Evolutionary conservation across 2,329 filamentous ascomycete species (phyloP), one percentile per base, ranked within the genome.

Genomic region (Juglanconis oblonga): DNA sequence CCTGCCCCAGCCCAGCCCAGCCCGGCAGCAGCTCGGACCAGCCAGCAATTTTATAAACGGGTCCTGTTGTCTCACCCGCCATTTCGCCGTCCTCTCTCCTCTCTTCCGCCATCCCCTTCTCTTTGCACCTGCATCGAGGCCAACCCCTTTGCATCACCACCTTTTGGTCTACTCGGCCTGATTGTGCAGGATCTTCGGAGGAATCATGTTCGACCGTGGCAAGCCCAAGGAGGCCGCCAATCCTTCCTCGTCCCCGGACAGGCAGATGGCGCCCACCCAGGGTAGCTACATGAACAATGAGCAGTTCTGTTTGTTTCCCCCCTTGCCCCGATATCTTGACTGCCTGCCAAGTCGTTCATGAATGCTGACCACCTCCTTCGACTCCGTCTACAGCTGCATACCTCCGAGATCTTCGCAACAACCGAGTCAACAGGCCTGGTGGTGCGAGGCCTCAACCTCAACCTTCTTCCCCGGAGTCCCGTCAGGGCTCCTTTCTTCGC

Each of bases 401-500:
- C 72, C 82, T 92, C 40, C 80, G 87, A 66, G 85, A 87, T 66
- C 82, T 94, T 40, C 87, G 90, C 66, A 85, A 82, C 66, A 89
- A 84, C 73, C 86, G 87, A 55, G 79, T 86, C 58, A 79, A 82
- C 40, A 83, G 90, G 58, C 90, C 90, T 8, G 88, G 85, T 59
- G 89, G 90, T 63, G 88, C 89, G 53, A 81, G 90, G 65, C 89
- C 89, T 62, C 82, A 81, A 57, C 82, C 83, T 29, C 69, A 74
- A 40, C 57, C 62, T 40, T 57, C 58, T 32, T 55, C 58, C 33
- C 29, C 55, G 6, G 55, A 57, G 6, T 67, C 72, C 10, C 70
- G 68, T 47, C 69, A 67, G 17, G 72, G 75, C 55, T 71, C 66
- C n/a, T 69, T 70, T 50, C 72, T 70, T 50, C 72, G 73, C 52